Percentiles rank a stretch among this genome's conserved stretches.
Evolutionary conservation across 805 yeast genomes (phyloP).

Genomic region (Maudiozyma serrabonitensis): DNA sequence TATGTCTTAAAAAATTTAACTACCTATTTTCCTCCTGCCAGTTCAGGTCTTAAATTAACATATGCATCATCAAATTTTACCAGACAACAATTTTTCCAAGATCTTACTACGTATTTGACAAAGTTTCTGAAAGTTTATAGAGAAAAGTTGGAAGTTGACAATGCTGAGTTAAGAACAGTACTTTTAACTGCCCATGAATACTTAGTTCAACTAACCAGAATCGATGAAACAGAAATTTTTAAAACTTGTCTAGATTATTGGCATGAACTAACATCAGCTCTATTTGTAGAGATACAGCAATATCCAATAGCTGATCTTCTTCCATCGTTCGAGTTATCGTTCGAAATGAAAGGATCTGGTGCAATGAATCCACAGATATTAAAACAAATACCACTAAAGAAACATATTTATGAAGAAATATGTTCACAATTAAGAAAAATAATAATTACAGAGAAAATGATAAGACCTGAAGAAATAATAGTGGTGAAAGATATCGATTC

Average conservation of each 20-base stretch:
- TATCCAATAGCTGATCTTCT: slow-evolving; percentile 39
- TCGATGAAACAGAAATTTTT: slow-evolving; percentile 89
- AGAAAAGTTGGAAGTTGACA: slow-evolving; percentile 43
- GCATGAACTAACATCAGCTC: slow-evolving; percentile 67
- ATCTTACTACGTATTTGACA: slow-evolving; percentile 83
- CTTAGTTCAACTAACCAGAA: slow-evolving; percentile 69
- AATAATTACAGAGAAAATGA: slow-evolving; percentile 83
- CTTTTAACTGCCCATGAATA: slow-evolving; percentile 65
- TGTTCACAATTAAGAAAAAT: slow-evolving; percentile 74
- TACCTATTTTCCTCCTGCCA: slow-evolving; percentile 53
- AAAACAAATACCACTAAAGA: slow-evolving; percentile 69
- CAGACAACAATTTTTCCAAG: slow-evolving; percentile 89
- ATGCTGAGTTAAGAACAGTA: slow-evolving; percentile 40
- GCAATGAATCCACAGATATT: slow-evolving; percentile 76
- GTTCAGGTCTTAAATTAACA: slow-evolving; percentile 51
- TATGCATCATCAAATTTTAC: slow-evolving; percentile 63
- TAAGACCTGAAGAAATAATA: slow-evolving; percentile 92
- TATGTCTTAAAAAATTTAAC: slow-evolving; percentile 57
- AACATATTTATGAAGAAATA: slow-evolving; percentile 66
- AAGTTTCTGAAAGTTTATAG: slow-evolving; percentile 72
- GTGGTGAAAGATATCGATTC: slow-evolving; percentile 87
- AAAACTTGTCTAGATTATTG: slow-evolving; percentile 93
- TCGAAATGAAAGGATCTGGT: slow-evolving; percentile 45
- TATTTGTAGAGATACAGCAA: slow-evolving; percentile 76
- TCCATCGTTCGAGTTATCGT: slow-evolving; percentile 37